Percentiles rank a stretch among this genome's conserved stretches.
Conservation (phyloP, 2,329 filamentous ascomycete species). For the Aspergillus clavatus region DNA sequence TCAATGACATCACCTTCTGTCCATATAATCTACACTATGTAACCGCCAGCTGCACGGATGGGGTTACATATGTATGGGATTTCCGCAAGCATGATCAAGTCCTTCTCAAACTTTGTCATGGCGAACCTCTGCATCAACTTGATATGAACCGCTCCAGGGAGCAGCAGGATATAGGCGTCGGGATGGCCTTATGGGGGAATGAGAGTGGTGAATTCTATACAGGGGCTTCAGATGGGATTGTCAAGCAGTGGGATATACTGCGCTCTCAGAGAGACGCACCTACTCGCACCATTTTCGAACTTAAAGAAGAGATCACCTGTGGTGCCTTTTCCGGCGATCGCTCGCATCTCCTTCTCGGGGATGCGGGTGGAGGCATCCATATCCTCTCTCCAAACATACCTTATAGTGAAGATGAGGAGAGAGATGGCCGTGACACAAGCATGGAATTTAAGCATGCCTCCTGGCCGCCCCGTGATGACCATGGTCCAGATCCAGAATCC, state of each 20-base stretch:
- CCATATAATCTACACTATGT: conserved; percentile 45
- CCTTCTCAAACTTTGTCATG: conserved; percentile 50
- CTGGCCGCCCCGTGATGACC: conserved; percentile 6
- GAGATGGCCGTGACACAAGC: not conserved
- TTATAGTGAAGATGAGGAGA: conserved; percentile 14
- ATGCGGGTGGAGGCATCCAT: conserved; percentile 52
- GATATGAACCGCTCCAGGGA: conserved; percentile 40
- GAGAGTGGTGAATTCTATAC: conserved; percentile 52
- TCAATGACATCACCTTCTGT: conserved; percentile 56
- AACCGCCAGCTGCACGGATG: conserved; percentile 57
- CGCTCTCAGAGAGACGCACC: conserved; percentile 48
- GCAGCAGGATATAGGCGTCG: conserved; percentile 53
- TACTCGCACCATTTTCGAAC: conserved; percentile 46
- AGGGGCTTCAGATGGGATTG: conserved; percentile 56
- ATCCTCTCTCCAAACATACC: conserved; percentile 42
- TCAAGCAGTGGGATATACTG: conserved; percentile 58
- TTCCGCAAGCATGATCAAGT: conserved; percentile 42
- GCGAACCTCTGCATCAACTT: conserved; percentile 46
- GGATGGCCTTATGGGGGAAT: conserved; percentile 54
- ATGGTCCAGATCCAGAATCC: conserved; percentile 17
- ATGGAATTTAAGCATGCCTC: conserved; percentile 25
- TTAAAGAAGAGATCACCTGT: conserved; percentile 53
- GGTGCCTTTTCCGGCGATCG: conserved; percentile 54
- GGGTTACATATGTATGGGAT: conserved; percentile 59
- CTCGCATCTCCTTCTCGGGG: conserved; percentile 53